Base-by-base conservation (phyloP, 495 filamentous ascomycete species). In the Massariosphaeria phaeospora region DNA sequence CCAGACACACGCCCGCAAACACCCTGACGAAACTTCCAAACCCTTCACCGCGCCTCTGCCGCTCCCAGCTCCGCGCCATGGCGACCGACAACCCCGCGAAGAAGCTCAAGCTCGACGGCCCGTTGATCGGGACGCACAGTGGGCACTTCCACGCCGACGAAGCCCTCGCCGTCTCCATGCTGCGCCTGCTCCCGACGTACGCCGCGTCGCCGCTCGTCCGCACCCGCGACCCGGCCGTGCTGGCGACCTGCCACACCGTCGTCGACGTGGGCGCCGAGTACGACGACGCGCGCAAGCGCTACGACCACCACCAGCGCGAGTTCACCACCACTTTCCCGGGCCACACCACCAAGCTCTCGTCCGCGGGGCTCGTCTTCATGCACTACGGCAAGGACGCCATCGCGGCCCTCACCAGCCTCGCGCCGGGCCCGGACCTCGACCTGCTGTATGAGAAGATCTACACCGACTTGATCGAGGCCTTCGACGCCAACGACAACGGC, bases 61-160 rank as follows among this genome's bases (percentile, higher is more conserved):
- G 25, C 27, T 24, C 48, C 26, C 57, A 17, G 15, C 34, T 11
- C 40, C 55, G 50, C 15, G 48, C 25, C 21, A 52, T 57, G 45
- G 26, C 55, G 15, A 52, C 54, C 35, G 66, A 67, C 35, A 63
- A 61, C 43, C 57, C 57, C 24, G 43, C 69, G 20, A 72, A 72
- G 47, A 66, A 62, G 38, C 46, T 63, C 35, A 70, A 69, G 49
- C 62, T 69, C 55, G 57, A 66, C 25, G 54, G 52, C 2, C 65
- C 65, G 2, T 69, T 81, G 48, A 94, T 95, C 63, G 91, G 89
- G 49, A 95, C 91, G 11, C 91, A 95, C 77, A 84, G 81, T 73
- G 93, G 93, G 49, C 89, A 96, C 72, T 98, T 98, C 79, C 93
- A 98, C 75, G 94, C 93, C 70, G 93, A 98, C 69, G 93, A 98